Conservation (phyloP, 345 rosid genomes). For the Acer negundo region DNA sequence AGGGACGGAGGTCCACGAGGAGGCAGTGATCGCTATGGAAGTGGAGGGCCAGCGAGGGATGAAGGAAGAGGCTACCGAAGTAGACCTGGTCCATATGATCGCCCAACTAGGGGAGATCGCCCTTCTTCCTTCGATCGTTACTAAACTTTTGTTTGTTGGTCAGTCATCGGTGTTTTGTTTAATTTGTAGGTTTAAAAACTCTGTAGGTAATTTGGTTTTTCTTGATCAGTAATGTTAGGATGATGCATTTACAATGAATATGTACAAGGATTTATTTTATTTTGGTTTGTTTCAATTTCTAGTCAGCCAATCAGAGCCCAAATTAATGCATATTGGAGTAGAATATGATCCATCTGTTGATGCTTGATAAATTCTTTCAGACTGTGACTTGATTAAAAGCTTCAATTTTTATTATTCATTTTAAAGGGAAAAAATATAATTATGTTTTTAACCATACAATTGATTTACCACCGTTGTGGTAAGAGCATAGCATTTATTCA, state of each 20-base stretch:
- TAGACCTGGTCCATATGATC: slow-evolving; percentile 77
- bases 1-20: slow-evolving; percentile 68
- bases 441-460: too few species aligned
- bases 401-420: too few species aligned
- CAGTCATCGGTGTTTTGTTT: not conserved
- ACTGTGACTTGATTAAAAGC: not conserved
- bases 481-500: too few species aligned
- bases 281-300: not conserved
- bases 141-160: slow-evolving; percentile 18
- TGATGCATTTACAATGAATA: not conserved
- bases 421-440: too few species aligned
- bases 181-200: slow-evolving; percentile 9
- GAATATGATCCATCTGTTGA: not conserved
- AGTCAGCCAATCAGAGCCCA: not conserved
- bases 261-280: not conserved
- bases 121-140: slow-evolving; percentile 79
- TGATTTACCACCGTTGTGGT: too few species aligned
- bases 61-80: slow-evolving; percentile 77
- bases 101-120: slow-evolving; percentile 73
- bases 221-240: not conserved
- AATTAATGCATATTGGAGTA: not conserved
- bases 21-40: slow-evolving; percentile 64
- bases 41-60: slow-evolving; percentile 67
- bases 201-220: slow-evolving; percentile 1
- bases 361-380: not conserved